A percentile compares a stretch with the other conserved stretches of the same genome.
These are phyloP conservation scores for Polytrichum commune DNA, from an alignment of 225 moss, liverwort and hornwort genomes.

Conservation along the genomic window DNA sequence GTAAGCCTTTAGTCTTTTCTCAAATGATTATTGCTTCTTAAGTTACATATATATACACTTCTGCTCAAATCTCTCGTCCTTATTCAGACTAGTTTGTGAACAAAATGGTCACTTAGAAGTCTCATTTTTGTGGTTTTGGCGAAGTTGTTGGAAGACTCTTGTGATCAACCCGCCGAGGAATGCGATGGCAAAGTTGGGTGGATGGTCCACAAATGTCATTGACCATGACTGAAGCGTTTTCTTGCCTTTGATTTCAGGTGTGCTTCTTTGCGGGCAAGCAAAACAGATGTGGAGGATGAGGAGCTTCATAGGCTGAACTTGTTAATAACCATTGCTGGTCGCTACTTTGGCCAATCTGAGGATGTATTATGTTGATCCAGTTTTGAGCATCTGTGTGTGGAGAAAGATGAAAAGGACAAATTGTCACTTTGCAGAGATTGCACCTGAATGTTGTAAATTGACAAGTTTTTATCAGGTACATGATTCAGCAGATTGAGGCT, in stretches of 20 bases:
- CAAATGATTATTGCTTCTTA: background rate
- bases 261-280: constrained; percentile 62
- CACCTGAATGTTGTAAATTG: no score
- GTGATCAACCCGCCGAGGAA: no score
- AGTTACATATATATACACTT: background rate
- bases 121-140: no score
- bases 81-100: background rate
- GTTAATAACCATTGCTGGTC: constrained; percentile 74
- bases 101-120: no score
- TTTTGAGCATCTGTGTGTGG: no score
- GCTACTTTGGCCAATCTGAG: constrained; percentile 91
- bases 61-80: background rate
- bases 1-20: constrained; percentile 9
- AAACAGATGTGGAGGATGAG: constrained; percentile 41
- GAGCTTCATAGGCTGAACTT: constrained; percentile 72
- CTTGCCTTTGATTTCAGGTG: constrained; percentile 33
- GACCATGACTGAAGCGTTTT: background rate
- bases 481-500: no score
- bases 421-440: no score
- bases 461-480: no score
- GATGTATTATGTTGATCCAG: constrained; percentile 33
- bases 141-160: no score
- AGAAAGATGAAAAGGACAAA: no score
- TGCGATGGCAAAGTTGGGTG: no score
- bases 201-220: background rate